A percentile compares a stretch with the other conserved stretches of the same genome.
Conservation (phyloP, 2,329 filamentous ascomycete genomes). For the Nothophaeocryptopus gaeumannii region DNA sequence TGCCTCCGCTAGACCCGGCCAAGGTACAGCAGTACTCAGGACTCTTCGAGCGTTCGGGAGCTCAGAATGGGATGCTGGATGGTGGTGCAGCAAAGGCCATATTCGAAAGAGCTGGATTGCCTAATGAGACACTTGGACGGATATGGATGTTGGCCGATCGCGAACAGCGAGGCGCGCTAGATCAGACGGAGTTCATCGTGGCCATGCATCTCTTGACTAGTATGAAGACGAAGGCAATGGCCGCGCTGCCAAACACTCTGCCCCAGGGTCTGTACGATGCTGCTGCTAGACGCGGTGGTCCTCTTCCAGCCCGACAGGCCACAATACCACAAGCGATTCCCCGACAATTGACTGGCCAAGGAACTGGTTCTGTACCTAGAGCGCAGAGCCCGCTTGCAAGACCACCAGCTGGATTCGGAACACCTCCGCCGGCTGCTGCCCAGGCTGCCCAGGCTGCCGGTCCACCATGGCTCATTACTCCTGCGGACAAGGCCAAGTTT, state of each 20-base stretch:
- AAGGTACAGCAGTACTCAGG: slow-evolving; percentile 84
- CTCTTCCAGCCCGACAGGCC: slow-evolving; percentile 36
- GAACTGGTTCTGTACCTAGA: slow-evolving; percentile 41
- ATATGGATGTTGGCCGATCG: slow-evolving; percentile 97
- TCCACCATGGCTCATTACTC: slow-evolving; percentile 76
- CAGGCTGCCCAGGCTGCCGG: slow-evolving; percentile 55
- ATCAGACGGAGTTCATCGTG: slow-evolving; percentile 90
- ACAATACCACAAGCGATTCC: slow-evolving; percentile 58
- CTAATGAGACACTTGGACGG: slow-evolving; percentile 85
- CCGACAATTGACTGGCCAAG: slow-evolving; percentile 72
- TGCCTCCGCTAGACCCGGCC: slow-evolving; percentile 82
- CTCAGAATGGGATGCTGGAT: slow-evolving; percentile 72
- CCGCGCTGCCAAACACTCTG: slow-evolving; percentile 73
- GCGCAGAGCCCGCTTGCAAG: slow-evolving; percentile 60
- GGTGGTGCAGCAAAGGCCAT: slow-evolving; percentile 77
- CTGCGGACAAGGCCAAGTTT: slow-evolving; percentile 81
- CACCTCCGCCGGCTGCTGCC: slow-evolving; percentile 44
- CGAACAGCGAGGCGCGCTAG: slow-evolving; percentile 82
- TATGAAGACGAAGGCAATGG: slow-evolving; percentile 78
- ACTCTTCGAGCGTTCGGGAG: slow-evolving; percentile 86
- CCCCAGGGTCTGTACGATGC: slow-evolving; percentile 88
- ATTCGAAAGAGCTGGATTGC: slow-evolving; percentile 86
- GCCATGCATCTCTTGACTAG: slow-evolving; percentile 96
- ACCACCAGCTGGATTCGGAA: slow-evolving; percentile 44
- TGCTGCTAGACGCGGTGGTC: slow-evolving; percentile 66